Evolutionary conservation across 345 rosid genomes (phyloP).

Genomic region (Eutrema japonicum): DNA sequence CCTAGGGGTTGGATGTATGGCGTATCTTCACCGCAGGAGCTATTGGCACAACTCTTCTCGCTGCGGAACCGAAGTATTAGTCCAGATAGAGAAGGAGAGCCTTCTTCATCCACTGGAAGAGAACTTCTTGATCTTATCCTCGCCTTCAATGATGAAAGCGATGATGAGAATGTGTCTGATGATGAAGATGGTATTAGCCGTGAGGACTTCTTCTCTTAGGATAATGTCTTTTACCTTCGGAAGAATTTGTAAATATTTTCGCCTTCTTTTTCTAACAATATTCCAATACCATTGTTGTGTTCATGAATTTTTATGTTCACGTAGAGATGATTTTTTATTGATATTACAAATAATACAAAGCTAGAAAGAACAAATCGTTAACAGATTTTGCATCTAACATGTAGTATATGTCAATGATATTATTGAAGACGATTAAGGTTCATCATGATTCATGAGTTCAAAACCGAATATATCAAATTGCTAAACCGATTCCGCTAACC

Average conservation of each 20-base stretch:
- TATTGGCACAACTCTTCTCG: constrained; percentile 60
- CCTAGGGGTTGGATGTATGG: constrained; percentile 61
- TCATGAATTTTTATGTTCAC: too few species aligned
- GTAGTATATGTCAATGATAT: too few species aligned
- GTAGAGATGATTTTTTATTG: too few species aligned
- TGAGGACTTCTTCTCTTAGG: constrained; percentile 50
- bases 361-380: too few species aligned
- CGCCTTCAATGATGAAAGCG: constrained; percentile 48
- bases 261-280: background rate
- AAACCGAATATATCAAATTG: too few species aligned
- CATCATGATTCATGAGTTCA: too few species aligned
- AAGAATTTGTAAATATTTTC: constrained; percentile 33
- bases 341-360: too few species aligned
- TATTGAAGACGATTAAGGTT: too few species aligned
- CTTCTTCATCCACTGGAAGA: constrained; percentile 46
- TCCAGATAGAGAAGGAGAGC: constrained; percentile 48
- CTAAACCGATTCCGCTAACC: too few species aligned
- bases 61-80: constrained; percentile 47
- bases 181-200: constrained; percentile 50
- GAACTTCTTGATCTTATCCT: constrained; percentile 58
- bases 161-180: constrained; percentile 50
- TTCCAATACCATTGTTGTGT: background rate
- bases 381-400: too few species aligned
- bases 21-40: constrained; percentile 50
- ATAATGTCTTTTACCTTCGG: background rate